Evolutionary conservation across 768 basidiomycete species (phyloP).

Genomic region (Hygrophorus pudorinus): DNA sequence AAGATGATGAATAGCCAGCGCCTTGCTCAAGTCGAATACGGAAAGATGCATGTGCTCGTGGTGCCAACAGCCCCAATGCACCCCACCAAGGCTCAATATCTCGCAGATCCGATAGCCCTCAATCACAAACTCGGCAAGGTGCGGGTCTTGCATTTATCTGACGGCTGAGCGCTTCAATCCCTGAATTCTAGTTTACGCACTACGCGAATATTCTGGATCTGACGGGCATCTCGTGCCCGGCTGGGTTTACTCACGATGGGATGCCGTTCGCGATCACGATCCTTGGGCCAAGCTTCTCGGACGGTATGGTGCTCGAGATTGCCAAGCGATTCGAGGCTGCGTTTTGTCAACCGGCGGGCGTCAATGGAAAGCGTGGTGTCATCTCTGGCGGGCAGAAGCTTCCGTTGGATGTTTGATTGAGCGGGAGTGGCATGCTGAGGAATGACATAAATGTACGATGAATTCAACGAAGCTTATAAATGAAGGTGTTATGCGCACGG

Average conservation of each 20-base stretch:
- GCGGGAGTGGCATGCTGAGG: not conserved
- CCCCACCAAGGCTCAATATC: slow-evolving; percentile 5
- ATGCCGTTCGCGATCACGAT: slow-evolving; percentile 7
- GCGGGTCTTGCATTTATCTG: not conserved
- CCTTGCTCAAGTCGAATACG: slow-evolving; percentile 5
- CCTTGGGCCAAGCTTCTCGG: slow-evolving; percentile 6
- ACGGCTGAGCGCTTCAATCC: not conserved
- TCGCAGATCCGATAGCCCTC: slow-evolving; percentile 4
- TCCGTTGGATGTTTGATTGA: not conserved
- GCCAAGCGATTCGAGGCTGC: slow-evolving; percentile 6
- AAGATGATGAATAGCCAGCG: slow-evolving; percentile 7
- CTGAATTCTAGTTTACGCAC: slow-evolving; percentile 4
- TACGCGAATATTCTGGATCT: slow-evolving; percentile 6
- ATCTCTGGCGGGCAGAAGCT: too few relatives aligned
- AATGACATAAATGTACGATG: too few relatives aligned
- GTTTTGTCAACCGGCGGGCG: slow-evolving; percentile 2
- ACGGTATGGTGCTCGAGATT: slow-evolving; percentile 6
- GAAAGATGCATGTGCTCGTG: slow-evolving; percentile 5
- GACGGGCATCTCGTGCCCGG: slow-evolving; percentile 5
- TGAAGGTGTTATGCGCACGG: too few relatives aligned
- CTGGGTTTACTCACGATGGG: slow-evolving; percentile 5
- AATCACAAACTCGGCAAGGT: slow-evolving; percentile 7
- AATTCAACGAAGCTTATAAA: too few relatives aligned
- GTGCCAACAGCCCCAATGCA: slow-evolving; percentile 6
- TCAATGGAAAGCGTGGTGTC: slow-evolving; percentile 3